phyloP scores from a whole-genome alignment of 2,329 filamentous ascomycete species.

The Colletotrichum cuscutae region DNA sequence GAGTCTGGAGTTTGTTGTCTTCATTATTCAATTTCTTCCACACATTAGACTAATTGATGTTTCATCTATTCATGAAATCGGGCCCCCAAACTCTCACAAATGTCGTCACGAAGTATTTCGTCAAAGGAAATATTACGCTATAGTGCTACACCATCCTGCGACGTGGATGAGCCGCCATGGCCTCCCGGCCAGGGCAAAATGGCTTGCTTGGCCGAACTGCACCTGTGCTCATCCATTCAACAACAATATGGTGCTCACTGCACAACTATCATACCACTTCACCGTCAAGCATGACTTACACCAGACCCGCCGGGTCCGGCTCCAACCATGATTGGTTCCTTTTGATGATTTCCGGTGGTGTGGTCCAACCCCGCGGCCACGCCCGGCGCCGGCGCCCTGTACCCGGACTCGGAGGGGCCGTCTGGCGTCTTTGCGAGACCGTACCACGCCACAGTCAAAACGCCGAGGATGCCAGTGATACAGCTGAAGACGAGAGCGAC shows the following conservation, averaged over 20 bases:
- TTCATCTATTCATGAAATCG: not conserved
- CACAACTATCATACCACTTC: not conserved
- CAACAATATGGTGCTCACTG: too few species aligned
- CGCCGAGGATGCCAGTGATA: slow-evolving; percentile 74
- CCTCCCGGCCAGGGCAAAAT: too few species aligned
- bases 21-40: not conserved
- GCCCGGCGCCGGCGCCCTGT: not conserved
- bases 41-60: slow-evolving; percentile 24
- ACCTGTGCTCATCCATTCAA: not conserved
- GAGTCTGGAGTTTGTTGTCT: slow-evolving; percentile 24
- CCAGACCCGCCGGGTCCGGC: not conserved
- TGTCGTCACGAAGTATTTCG: not conserved
- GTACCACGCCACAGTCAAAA: slow-evolving; percentile 75
- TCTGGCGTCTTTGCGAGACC: slow-evolving; percentile 52
- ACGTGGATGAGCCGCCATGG: not conserved
- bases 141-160: not conserved
- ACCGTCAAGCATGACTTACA: not conserved
- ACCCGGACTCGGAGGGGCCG: not conserved
- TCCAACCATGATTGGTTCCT: slow-evolving; percentile 14
- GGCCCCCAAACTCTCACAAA: not conserved
- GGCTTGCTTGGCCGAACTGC: not conserved
- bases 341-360: not conserved
- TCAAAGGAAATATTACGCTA: not conserved
- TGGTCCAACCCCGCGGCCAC: not conserved
- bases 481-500: slow-evolving; percentile 80